Percentiles rank a stretch among this genome's conserved stretches.
Conservation (phyloP, 202 grass and related monocot species). For the Zoysia matrella region DNA sequence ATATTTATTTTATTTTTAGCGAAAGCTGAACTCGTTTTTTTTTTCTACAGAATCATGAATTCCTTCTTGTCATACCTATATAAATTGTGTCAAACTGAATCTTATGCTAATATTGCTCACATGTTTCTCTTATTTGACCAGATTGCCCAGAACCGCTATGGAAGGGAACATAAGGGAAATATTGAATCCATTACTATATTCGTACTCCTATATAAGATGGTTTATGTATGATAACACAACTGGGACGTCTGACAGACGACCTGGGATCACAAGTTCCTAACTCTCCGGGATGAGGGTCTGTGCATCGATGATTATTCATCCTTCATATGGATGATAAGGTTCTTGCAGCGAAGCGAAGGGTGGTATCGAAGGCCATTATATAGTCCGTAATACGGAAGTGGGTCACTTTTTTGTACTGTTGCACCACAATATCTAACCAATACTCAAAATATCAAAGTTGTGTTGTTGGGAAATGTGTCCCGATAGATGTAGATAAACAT, state of each 20-base stretch:
- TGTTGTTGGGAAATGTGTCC: background rate
- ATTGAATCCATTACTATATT: slow-evolving; percentile 33
- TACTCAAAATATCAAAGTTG: background rate
- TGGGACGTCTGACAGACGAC: too few species aligned
- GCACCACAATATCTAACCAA: background rate
- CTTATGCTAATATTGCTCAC: background rate
- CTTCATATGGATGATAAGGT: slow-evolving; percentile 38
- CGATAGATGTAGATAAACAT: background rate
- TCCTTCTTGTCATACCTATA: background rate
- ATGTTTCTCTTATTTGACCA: slow-evolving; percentile 26
- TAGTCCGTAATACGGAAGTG: background rate
- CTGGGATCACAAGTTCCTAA: too few species aligned
- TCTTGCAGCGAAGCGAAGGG: slow-evolving; percentile 38
- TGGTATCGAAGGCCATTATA: background rate
- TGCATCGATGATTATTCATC: background rate
- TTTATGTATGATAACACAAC: too few species aligned
- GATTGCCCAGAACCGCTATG: slow-evolving; percentile 59
- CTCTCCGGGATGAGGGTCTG: too few species aligned
- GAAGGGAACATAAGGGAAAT: slow-evolving; percentile 50
- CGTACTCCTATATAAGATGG: too few species aligned
- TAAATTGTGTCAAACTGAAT: slow-evolving; percentile 1
- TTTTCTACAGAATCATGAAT: background rate
- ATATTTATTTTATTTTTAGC: background rate
- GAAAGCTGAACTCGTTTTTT: too few species aligned
- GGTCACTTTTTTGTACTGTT: background rate